Percentiles rank a stretch among this genome's conserved stretches.
phyloP scores from a whole-genome alignment of 2,329 filamentous ascomycete genomes.

The Escovopsis sp. region DNA sequence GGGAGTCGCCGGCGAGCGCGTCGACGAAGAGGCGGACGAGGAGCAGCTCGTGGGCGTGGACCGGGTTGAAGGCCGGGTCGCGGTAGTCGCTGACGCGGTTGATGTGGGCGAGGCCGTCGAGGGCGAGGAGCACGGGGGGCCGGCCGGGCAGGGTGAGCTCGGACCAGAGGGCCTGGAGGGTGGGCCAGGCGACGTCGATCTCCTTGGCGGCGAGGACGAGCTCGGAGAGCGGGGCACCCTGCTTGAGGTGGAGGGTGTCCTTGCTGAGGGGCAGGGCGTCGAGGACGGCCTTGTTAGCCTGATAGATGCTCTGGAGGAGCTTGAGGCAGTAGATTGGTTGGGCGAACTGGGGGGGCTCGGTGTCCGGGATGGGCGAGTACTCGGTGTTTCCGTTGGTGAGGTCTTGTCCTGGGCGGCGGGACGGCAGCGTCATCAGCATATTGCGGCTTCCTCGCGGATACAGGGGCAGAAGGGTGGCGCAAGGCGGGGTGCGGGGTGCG shows the following conservation, averaged over 20 bases:
- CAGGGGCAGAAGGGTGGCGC: too few species aligned
- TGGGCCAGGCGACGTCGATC: slow-evolving; percentile 61
- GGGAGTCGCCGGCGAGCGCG: slow-evolving; percentile 46
- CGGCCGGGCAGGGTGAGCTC: slow-evolving; percentile 50
- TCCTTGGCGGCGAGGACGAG: slow-evolving; percentile 60
- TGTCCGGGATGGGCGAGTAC: slow-evolving; percentile 55
- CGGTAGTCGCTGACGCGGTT: slow-evolving; percentile 70
- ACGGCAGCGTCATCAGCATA: too few species aligned
- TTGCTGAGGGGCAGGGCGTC: slow-evolving; percentile 29
- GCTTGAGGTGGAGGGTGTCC: slow-evolving; percentile 31
- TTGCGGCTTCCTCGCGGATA: too few species aligned
- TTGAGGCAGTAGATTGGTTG: slow-evolving; percentile 66
- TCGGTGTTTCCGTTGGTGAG: slow-evolving; percentile 67
- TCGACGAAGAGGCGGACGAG: slow-evolving; percentile 63
- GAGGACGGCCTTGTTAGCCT: slow-evolving; percentile 57
- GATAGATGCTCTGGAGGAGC: slow-evolving; percentile 57
- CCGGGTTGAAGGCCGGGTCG: slow-evolving; percentile 50
- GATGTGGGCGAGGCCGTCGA: slow-evolving; percentile 70
- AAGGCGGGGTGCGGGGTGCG: too few species aligned
- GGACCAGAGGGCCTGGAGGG: slow-evolving; percentile 67
- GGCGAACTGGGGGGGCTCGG: slow-evolving; percentile 47
- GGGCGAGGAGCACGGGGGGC: slow-evolving; percentile 51
- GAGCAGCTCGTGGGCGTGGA: slow-evolving; percentile 76
- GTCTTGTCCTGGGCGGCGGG: slow-evolving; percentile 45
- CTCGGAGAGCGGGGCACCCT: slow-evolving; percentile 49